Percentiles rank a stretch among this genome's conserved stretches.
phyloP scores from a whole-genome alignment of 768 basidiomycete genomes.

The Rhodotorula sphaerocarpa region DNA sequence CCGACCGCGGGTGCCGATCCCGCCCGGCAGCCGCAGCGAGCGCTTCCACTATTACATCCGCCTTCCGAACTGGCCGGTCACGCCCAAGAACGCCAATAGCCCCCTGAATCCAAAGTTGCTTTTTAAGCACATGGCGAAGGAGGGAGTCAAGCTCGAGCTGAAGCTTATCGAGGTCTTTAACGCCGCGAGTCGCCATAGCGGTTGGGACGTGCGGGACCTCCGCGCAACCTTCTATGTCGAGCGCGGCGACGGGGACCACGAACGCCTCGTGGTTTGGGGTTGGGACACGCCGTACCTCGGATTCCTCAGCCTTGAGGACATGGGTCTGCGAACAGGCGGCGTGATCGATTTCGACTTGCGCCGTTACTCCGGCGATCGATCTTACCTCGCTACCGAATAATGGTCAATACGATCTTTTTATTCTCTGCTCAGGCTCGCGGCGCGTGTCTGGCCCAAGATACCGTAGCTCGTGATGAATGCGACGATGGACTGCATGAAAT shows the following conservation, averaged over 20 bases:
- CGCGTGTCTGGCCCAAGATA: no score
- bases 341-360: slow-evolving; percentile 5
- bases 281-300: background rate
- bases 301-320: slow-evolving; percentile 5
- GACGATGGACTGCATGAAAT: no score
- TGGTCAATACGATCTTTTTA: no score
- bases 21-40: background rate
- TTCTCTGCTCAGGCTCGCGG: no score
- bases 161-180: background rate
- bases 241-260: background rate
- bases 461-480: no score
- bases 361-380: no score
- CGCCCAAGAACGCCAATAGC: background rate
- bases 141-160: background rate
- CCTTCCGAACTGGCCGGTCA: slow-evolving; percentile 4
- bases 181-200: background rate
- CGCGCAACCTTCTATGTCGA: background rate
- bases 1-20: background rate
- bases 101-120: background rate
- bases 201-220: background rate
- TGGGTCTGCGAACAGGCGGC: background rate
- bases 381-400: no score
- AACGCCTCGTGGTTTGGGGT: background rate
- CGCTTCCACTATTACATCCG: slow-evolving; percentile 11
- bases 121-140: slow-evolving; percentile 3